Conservation (phyloP, 108 stramenopile species). For the Bacterosira constricta region DNA sequence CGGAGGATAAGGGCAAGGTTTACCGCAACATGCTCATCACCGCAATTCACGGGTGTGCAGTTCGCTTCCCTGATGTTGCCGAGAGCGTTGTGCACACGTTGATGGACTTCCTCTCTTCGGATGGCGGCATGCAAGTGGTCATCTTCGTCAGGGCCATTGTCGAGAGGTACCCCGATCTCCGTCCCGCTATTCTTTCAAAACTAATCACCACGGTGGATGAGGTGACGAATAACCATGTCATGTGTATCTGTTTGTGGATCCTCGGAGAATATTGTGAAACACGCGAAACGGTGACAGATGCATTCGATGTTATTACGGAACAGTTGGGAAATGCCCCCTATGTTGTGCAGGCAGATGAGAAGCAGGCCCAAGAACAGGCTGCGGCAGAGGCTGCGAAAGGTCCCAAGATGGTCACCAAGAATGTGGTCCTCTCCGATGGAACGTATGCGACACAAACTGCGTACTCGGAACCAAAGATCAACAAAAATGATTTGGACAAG, state of each 20-base stretch:
- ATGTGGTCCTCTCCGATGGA: conserved; percentile 97
- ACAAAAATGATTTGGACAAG: conserved; percentile 58
- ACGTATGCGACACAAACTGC: conserved; percentile 98
- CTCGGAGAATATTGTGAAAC: conserved; percentile 95
- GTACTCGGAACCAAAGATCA: conserved; percentile 63
- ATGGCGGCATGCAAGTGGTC: conserved; percentile 93
- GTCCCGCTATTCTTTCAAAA: conserved; percentile 87
- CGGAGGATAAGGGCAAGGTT: conserved; percentile 86
- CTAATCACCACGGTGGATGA: conserved; percentile 86
- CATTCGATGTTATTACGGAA: conserved; percentile 78
- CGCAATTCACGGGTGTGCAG: conserved; percentile 97
- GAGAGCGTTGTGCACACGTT: conserved; percentile 94
- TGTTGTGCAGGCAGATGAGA: conserved; percentile 62
- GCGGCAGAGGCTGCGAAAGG: conserved; percentile 60
- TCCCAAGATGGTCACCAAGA: conserved; percentile 88
- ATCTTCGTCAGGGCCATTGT: conserved; percentile 97
- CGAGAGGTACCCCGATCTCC: conserved; percentile 93
- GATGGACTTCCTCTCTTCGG: conserved; percentile 93
- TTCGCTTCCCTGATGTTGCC: conserved; percentile 93
- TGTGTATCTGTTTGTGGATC: conserved; percentile 98
- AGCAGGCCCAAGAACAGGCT: conserved; percentile 69
- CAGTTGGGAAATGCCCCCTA: conserved; percentile 86
- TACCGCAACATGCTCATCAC: conserved; percentile 94
- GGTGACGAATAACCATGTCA: conserved; percentile 84
- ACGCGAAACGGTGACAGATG: conserved; percentile 68